A percentile compares a stretch with the other conserved stretches of the same genome.
These are phyloP conservation scores for Penicillium sp. DNA, from an alignment of 2,329 filamentous ascomycete genomes.

Conservation along the genomic window DNA sequence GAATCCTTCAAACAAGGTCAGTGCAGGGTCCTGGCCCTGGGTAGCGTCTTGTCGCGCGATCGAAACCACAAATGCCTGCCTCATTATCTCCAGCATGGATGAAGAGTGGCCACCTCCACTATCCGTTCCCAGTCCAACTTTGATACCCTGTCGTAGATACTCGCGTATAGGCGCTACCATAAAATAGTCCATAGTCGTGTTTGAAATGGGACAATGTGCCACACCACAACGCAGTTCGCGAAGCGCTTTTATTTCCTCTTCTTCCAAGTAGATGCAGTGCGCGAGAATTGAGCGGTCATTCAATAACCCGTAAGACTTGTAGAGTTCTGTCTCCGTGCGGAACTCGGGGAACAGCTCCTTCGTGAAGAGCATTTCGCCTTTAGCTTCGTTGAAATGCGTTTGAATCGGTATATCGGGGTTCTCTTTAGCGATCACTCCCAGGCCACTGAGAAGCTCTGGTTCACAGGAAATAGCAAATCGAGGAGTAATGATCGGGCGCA, in stretches of 20 bases:
- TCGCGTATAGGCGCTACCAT: slow-evolving; percentile 60
- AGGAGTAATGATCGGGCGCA: slow-evolving; percentile 57
- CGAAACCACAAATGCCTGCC: slow-evolving; percentile 55
- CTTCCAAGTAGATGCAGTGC: slow-evolving; percentile 64
- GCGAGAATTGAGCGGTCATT: slow-evolving; percentile 60
- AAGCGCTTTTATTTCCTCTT: slow-evolving; percentile 55
- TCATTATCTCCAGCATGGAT: slow-evolving; percentile 50
- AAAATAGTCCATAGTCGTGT: slow-evolving; percentile 61
- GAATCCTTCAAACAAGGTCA: slow-evolving; percentile 57
- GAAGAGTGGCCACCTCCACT: slow-evolving; percentile 63
- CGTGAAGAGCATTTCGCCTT: slow-evolving; percentile 60
- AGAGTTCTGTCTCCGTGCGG: slow-evolving; percentile 60
- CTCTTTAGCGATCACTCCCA: slow-evolving; percentile 54
- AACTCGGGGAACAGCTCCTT: slow-evolving; percentile 57
- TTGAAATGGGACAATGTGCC: slow-evolving; percentile 65
- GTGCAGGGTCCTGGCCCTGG: slow-evolving; percentile 42
- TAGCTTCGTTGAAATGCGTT: slow-evolving; percentile 67
- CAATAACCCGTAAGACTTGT: slow-evolving; percentile 57
- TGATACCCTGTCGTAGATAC: slow-evolving; percentile 59
- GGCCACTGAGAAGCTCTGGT: slow-evolving; percentile 52
- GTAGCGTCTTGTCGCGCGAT: slow-evolving; percentile 36
- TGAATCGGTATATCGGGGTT: slow-evolving; percentile 59
- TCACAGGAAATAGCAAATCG: slow-evolving; percentile 64
- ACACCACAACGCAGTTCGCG: slow-evolving; percentile 55
- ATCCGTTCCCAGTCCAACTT: slow-evolving; percentile 67